Conservation (phyloP, 2,329 filamentous ascomycete genomes). For the Cordyceps farinosa region DNA sequence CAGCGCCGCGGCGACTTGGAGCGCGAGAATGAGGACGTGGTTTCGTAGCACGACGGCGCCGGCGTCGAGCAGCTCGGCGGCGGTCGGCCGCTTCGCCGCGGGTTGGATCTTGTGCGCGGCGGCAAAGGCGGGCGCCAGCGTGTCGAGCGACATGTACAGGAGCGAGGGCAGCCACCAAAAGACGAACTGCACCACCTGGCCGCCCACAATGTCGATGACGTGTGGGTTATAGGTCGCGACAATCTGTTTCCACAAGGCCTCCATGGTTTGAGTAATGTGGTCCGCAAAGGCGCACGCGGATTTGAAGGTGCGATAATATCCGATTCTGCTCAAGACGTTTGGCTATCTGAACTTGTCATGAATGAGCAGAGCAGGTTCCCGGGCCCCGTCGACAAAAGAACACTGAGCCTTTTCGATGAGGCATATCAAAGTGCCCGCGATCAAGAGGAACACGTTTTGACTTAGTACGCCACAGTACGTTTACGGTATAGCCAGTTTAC, state of each 20-base stretch:
- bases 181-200: slow-evolving; percentile 37
- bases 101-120: slow-evolving; percentile 53
- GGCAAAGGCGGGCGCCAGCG: slow-evolving; percentile 44
- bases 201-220: slow-evolving; percentile 40
- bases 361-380: too few relatives aligned
- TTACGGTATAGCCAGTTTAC: too few relatives aligned
- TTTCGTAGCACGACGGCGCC: slow-evolving; percentile 44
- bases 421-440: too few relatives aligned
- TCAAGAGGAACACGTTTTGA: too few relatives aligned
- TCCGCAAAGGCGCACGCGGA: neutral
- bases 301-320: neutral
- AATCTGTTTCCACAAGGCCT: slow-evolving; percentile 23
- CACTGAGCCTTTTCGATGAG: too few relatives aligned
- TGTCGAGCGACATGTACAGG: slow-evolving; percentile 42
- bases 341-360: too few relatives aligned
- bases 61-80: slow-evolving; percentile 42
- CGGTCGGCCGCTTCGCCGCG: slow-evolving; percentile 45
- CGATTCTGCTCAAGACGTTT: too few relatives aligned
- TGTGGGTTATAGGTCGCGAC: slow-evolving; percentile 28
- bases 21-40: slow-evolving; percentile 38
- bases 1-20: slow-evolving; percentile 27
- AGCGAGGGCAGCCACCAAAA: slow-evolving; percentile 45
- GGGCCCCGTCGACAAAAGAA: too few relatives aligned
- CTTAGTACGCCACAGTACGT: too few relatives aligned
- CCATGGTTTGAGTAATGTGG: neutral